phyloP scores from a whole-genome alignment of 1,284 basidiomycete species.

The Ustilago loliicola region DNA sequence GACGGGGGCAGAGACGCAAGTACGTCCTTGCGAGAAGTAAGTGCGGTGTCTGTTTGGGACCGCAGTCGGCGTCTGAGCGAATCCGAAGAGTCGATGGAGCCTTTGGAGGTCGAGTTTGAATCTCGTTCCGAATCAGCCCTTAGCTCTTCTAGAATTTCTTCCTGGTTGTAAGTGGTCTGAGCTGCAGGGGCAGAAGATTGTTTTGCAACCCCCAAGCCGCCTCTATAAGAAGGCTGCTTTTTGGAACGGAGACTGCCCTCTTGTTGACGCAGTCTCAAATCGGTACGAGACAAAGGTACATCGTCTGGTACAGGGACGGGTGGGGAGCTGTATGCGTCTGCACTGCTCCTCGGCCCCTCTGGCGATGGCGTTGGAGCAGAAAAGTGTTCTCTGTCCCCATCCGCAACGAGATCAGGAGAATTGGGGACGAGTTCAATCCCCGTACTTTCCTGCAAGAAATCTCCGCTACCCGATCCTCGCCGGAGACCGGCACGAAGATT shows the following conservation, averaged over 20 bases:
- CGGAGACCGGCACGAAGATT: conserved; percentile 32
- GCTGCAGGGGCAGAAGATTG: conserved; percentile 19
- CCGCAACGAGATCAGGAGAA: conserved; percentile 14
- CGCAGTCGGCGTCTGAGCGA: conserved; percentile 20
- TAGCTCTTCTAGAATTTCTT: conserved; percentile 22
- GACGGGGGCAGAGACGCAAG: conserved; percentile 6
- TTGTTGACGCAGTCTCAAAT: conserved; percentile 6
- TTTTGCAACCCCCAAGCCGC: conserved; percentile 11
- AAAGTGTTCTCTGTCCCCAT: background rate
- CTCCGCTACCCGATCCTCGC: conserved; percentile 11
- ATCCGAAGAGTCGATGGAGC: conserved; percentile 19
- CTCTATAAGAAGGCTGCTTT: conserved; percentile 10
- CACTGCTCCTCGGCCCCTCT: conserved; percentile 34
- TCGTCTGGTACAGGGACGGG: background rate
- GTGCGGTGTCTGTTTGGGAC: conserved; percentile 4
- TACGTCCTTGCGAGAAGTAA: background rate
- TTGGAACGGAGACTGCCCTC: background rate
- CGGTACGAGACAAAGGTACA: conserved; percentile 4
- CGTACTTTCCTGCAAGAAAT: conserved; percentile 13
- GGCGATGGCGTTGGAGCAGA: background rate
- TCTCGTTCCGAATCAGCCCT: conserved; percentile 19
- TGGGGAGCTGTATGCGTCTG: conserved; percentile 29
- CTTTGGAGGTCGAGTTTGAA: conserved; percentile 31
- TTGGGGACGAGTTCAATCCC: conserved; percentile 34
- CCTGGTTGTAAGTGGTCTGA: background rate